Percentiles rank a stretch among this genome's conserved stretches.
Evolutionary conservation across 2,329 filamentous ascomycete genomes (phyloP).

Genomic region (Dissoconium aciculare): DNA sequence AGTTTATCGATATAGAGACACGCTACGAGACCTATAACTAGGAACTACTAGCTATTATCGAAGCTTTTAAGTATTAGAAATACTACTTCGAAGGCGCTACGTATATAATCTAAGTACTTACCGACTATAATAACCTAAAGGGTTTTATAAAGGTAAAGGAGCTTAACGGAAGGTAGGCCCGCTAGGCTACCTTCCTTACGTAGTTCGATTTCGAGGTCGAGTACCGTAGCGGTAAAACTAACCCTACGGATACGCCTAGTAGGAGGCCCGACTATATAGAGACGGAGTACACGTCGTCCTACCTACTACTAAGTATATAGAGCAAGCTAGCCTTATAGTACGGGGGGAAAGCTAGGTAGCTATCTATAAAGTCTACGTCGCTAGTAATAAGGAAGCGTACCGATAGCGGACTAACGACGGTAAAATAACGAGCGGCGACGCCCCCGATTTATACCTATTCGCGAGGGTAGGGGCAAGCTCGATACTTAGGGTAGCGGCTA

Average conservation of each 20-base stretch:
- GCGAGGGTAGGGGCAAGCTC: background rate
- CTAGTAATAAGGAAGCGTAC: background rate
- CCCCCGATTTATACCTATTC: too few relatives aligned
- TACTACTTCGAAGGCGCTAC: constrained; percentile 4
- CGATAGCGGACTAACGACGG: constrained; percentile 2
- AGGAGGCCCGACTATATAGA: constrained; percentile 4
- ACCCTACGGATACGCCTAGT: constrained; percentile 6
- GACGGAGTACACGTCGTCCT: constrained; percentile 1
- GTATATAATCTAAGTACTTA: constrained; percentile 5
- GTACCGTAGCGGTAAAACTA: constrained; percentile 3
- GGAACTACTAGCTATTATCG: constrained; percentile 6
- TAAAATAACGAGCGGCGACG: too few relatives aligned
- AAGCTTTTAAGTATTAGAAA: constrained; percentile 5
- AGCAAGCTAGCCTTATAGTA: constrained; percentile 3
- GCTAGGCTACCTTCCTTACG: constrained; percentile 5
- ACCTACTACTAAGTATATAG: constrained; percentile 6
- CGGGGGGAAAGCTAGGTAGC: background rate
- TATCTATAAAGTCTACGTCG: background rate
- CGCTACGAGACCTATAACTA: constrained; percentile 9
- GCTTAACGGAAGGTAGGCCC: constrained; percentile 4
- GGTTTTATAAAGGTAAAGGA: constrained; percentile 4
- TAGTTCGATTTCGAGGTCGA: constrained; percentile 7
- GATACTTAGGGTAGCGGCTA: background rate
- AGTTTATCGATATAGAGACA: constrained; percentile 5
- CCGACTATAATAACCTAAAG: constrained; percentile 6